These are phyloP conservation scores for Coniochaeta ligniaria DNA, from an alignment of 2,329 filamentous ascomycete species.

Conservation along the genomic window DNA sequence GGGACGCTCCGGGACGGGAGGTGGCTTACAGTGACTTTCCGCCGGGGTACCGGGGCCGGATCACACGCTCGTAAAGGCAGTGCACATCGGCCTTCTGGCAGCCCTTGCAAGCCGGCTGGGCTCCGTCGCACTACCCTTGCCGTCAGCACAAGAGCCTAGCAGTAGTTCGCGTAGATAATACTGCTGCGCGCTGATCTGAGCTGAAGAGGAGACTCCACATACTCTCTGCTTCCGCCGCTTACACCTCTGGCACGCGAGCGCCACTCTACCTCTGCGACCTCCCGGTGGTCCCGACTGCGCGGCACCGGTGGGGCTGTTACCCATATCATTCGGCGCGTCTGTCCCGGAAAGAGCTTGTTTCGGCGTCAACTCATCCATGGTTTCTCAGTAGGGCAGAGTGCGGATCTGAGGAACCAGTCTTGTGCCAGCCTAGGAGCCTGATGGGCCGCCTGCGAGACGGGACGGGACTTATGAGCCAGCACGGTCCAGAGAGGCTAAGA, in stretches of 20 bases:
- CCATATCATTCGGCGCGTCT: background rate
- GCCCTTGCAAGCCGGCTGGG: constrained; percentile 15
- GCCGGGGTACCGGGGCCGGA: constrained; percentile 18
- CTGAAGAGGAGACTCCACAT: background rate
- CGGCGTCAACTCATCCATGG: background rate
- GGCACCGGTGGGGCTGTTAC: background rate
- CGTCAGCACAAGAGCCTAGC: background rate
- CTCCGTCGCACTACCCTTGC: constrained; percentile 15
- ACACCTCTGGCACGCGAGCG: constrained; percentile 17
- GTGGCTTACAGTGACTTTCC: constrained; percentile 16
- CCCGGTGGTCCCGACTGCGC: background rate
- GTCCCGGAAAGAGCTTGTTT: background rate
- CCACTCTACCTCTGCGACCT: constrained; percentile 7
- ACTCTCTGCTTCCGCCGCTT: constrained; percentile 19
- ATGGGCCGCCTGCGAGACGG: background rate
- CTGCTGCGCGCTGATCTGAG: background rate
- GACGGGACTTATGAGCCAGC: background rate
- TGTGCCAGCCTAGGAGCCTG: background rate
- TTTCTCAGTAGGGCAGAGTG: background rate
- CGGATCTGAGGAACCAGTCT: background rate
- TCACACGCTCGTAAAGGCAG: constrained; percentile 16
- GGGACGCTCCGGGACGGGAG: background rate
- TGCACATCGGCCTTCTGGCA: constrained; percentile 13
- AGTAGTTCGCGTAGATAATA: background rate
- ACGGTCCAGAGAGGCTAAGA: background rate